Base-by-base conservation (phyloP, 495 filamentous ascomycete genomes). In the Penicillium fimorum region DNA sequence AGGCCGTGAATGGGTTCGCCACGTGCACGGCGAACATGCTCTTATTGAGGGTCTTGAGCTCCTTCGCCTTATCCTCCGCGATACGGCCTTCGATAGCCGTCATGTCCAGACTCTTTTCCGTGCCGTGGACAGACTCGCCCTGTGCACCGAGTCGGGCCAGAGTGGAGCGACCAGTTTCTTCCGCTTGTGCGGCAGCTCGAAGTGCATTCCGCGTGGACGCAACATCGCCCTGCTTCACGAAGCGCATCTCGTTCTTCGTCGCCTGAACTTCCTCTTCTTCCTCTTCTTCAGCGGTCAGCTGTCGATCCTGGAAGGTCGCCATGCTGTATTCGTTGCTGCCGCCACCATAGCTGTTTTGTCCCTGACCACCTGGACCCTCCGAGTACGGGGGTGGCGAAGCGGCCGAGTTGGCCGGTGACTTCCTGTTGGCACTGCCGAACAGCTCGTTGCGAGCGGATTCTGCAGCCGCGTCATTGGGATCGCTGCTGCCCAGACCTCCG, bases 11-110 rank as follows among this genome's bases (percentile, higher is more conserved):
- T 0, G 88, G 88, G 60, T 92, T 92, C 17, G 75, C 78, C 13
- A 91, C 82, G 56, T 90, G 86, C 18, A 90, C 78, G 2, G 87
- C 86, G 58, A 94, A 93, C 91, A 95, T 93, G 72, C 83, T 87
- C 60, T 85, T 80, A 63, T 92, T 96, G 8, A 87, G 74, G 0
- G 79, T 85, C 72, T 90, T 91, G 13, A 96, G 70, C 59, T 95
- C 90, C 42, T 77, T 79, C 3, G 89, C 83, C 62, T 87, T 90
- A 53, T 87, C 87, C 50, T 87, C 85, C 0, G 90, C 90, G n/a
- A 86, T 66, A 13, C 80, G 78, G 54, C 86, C 89, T 59, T 91
- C 84, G 37, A 80, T 82, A 4, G 79, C 71, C 0, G 88, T 85
- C 50, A 85, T 75, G 58, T 93, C 87, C 24, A 94, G 76, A 47